Percentiles rank a stretch among this genome's conserved stretches.
Conservation (phyloP, 2,329 filamentous ascomycete genomes). For the Furcasterigmium sp. region DNA sequence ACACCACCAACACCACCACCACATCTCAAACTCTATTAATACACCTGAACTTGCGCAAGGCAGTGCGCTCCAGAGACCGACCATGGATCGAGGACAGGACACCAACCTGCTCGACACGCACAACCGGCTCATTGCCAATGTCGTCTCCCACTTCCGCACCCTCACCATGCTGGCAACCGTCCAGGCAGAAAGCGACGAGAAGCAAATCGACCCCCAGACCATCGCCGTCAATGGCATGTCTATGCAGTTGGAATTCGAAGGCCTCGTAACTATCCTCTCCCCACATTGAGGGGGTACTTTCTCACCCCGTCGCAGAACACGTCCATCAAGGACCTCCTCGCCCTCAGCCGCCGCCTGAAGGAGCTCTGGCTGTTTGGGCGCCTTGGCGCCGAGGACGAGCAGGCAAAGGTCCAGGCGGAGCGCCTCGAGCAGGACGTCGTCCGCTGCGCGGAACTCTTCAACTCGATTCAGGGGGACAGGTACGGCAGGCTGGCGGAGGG, state of each 20-base stretch:
- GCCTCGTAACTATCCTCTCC: constrained; percentile 27
- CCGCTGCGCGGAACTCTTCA: constrained; percentile 26
- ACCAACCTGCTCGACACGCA: constrained; percentile 28
- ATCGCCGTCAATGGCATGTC: constrained; percentile 36
- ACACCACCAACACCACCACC: no score
- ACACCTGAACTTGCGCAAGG: no score
- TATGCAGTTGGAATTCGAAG: constrained; percentile 40
- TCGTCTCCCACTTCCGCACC: constrained; percentile 36
- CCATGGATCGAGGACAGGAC: constrained; percentile 2
- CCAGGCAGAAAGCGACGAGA: constrained; percentile 30
- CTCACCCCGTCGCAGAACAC: constrained; percentile 23
- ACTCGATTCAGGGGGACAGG: constrained; percentile 24
- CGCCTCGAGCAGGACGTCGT: constrained; percentile 29
- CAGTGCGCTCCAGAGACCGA: no score
- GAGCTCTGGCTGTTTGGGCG: constrained; percentile 40
- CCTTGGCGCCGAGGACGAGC: constrained; percentile 30
- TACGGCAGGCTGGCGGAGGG: constrained; percentile 27
- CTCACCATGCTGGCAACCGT: constrained; percentile 38
- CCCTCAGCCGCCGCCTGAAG: constrained; percentile 37
- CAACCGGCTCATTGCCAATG: constrained; percentile 38
- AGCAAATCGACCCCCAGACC: constrained; percentile 31
- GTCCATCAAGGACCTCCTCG: constrained; percentile 38
- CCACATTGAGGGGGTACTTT: no score
- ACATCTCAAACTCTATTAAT: no score
- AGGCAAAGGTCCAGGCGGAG: constrained; percentile 27